Percentiles rank a stretch among this genome's conserved stretches.
Conservation (phyloP, 768 basidiomycete genomes). For the Naganishia randhawae region DNA sequence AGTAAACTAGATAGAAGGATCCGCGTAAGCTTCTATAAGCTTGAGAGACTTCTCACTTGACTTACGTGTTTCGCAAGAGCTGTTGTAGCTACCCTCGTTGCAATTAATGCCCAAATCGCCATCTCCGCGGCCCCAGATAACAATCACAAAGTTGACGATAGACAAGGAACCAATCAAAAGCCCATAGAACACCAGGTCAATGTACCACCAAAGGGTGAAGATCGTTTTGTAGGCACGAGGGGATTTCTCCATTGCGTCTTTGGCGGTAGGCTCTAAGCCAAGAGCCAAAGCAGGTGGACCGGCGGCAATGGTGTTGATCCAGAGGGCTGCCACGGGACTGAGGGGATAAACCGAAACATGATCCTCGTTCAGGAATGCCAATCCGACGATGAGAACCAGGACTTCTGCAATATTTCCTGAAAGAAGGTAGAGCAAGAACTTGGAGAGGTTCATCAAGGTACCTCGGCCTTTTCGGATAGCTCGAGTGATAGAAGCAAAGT, state of each 20-base stretch:
- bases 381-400: conserved; percentile 58
- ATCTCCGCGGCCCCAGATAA: conserved; percentile 50
- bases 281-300: conserved; percentile 60
- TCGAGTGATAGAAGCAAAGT: conserved; percentile 64
- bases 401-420: conserved; percentile 61
- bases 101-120: conserved; percentile 47
- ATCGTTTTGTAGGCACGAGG: conserved; percentile 51
- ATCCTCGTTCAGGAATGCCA: conserved; percentile 58
- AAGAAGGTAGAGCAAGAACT: conserved; percentile 60
- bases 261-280: conserved; percentile 57
- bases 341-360: conserved; percentile 60
- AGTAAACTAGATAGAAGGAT: conserved; percentile 46
- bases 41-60: neutral
- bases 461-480: conserved; percentile 66
- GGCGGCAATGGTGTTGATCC: conserved; percentile 58
- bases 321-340: conserved; percentile 55
- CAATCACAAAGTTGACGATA: conserved; percentile 50
- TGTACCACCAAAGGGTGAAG: conserved; percentile 50
- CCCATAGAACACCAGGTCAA: conserved; percentile 52
- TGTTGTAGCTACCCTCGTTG: conserved; percentile 44
- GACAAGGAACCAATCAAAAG: conserved; percentile 49
- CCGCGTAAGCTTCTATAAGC: neutral
- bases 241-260: conserved; percentile 57
- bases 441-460: conserved; percentile 60
- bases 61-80: conserved; percentile 41